Conservation (phyloP, 441 rosid species). For the Croton setiger region DNA sequence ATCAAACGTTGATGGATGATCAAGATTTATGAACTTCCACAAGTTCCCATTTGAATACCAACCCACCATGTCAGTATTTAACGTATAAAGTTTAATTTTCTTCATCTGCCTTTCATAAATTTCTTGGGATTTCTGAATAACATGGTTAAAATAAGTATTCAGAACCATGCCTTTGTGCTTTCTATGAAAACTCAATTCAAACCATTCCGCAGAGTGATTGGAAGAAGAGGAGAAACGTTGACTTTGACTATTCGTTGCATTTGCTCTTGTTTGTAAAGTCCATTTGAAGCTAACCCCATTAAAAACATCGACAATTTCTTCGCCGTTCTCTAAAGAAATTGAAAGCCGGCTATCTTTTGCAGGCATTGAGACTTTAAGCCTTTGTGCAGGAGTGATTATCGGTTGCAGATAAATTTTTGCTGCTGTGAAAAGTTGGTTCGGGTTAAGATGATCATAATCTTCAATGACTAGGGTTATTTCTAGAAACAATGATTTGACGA, state of each 20-base stretch:
- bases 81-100: slow-evolving; percentile 29
- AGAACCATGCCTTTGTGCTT: slow-evolving; percentile 38
- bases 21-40: slow-evolving; percentile 42
- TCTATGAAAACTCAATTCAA: slow-evolving; percentile 14
- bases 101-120: slow-evolving; percentile 21
- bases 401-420: slow-evolving; percentile 25
- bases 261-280: neutral
- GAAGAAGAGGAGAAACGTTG: neutral
- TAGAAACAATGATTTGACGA: slow-evolving; percentile 27
- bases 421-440: slow-evolving; percentile 35
- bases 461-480: slow-evolving; percentile 35
- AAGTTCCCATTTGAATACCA: slow-evolving; percentile 12
- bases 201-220: neutral
- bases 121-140: slow-evolving; percentile 25
- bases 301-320: slow-evolving; percentile 13
- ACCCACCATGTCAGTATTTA: slow-evolving; percentile 13
- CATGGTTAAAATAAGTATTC: slow-evolving; percentile 26
- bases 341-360: slow-evolving; percentile 11
- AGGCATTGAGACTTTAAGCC: slow-evolving; percentile 12
- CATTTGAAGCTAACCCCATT: slow-evolving; percentile 13
- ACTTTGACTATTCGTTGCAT: neutral
- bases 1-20: slow-evolving; percentile 68
- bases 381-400: slow-evolving; percentile 11
- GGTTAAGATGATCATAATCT: slow-evolving; percentile 35
- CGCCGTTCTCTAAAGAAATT: slow-evolving; percentile 2